Percentiles rank a stretch among this genome's conserved stretches.
Conservation (phyloP, 1,139 yeast species). For the Pichia sp. region DNA sequence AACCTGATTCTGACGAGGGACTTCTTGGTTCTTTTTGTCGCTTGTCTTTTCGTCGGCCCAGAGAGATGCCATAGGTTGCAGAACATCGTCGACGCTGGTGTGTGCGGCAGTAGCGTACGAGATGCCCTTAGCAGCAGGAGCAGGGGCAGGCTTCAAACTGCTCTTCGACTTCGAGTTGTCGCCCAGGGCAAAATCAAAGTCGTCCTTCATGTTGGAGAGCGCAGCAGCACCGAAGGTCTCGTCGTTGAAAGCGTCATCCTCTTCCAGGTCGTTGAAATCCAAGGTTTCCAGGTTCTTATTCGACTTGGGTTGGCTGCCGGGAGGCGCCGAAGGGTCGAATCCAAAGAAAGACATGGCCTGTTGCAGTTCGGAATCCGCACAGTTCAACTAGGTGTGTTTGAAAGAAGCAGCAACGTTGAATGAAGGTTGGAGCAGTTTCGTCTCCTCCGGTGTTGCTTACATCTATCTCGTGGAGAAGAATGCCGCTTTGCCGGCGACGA, state of each 20-base stretch:
- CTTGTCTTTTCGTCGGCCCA: constrained; percentile 42
- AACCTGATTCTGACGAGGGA: constrained; percentile 30
- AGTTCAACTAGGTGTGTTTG: too few species aligned
- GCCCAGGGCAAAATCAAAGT: constrained; percentile 62
- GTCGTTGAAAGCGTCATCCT: constrained; percentile 77
- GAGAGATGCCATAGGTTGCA: constrained; percentile 64
- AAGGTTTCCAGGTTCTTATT: constrained; percentile 34
- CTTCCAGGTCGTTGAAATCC: constrained; percentile 78
- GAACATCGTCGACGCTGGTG: constrained; percentile 35
- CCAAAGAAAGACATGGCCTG: constrained; percentile 55
- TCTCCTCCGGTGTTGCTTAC: too few species aligned
- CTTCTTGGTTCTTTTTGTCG: constrained; percentile 11
- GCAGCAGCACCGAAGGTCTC: constrained; percentile 77
- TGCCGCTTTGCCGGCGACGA: not conserved
- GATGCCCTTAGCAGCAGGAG: constrained; percentile 17
- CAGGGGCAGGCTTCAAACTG: constrained; percentile 24
- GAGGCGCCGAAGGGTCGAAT: constrained; percentile 43
- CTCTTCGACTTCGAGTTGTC: constrained; percentile 21
- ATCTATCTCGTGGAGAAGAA: not conserved
- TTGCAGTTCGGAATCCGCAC: too few species aligned
- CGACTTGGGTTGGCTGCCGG: constrained; percentile 4
- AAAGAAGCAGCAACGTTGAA: too few species aligned
- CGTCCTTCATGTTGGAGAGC: constrained; percentile 51
- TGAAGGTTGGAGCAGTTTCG: too few species aligned
- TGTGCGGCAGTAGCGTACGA: constrained; percentile 59